Evolutionary conservation across 2,329 filamentous ascomycete species (phyloP).

Genomic region (Chaetomiaceae sp.): DNA sequence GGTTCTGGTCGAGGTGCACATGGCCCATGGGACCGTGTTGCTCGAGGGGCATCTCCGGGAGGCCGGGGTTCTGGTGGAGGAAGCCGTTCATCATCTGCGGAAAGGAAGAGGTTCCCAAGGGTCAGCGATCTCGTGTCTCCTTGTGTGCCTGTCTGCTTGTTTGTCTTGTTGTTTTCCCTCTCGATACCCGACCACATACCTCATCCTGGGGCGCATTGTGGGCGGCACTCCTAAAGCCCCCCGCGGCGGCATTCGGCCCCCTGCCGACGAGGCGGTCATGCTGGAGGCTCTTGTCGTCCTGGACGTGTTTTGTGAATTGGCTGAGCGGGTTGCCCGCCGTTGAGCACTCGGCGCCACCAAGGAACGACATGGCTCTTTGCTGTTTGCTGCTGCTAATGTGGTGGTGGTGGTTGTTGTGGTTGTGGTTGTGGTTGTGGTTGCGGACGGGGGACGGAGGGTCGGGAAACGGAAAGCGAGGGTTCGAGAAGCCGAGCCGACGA

Average conservation of each 20-base stretch:
- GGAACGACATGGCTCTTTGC: constrained; percentile 87
- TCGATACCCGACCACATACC: constrained; percentile 37
- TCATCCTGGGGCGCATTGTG: constrained; percentile 69
- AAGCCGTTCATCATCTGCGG: constrained; percentile 93
- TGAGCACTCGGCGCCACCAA: constrained; percentile 94
- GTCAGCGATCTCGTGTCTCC: no score
- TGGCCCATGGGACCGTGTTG: constrained; percentile 38
- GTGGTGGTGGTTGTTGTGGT: background rate
- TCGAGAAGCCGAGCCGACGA: background rate
- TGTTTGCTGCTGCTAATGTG: no score
- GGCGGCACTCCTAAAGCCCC: constrained; percentile 70
- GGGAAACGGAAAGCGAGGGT: background rate
- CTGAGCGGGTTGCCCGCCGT: constrained; percentile 92
- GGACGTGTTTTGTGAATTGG: constrained; percentile 95
- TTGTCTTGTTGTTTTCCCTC: background rate
- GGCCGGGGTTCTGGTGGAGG: constrained; percentile 67
- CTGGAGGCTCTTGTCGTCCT: constrained; percentile 93
- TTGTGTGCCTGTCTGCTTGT: no score
- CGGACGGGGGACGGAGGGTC: background rate
- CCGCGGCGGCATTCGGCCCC: constrained; percentile 64
- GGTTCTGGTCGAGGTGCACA: constrained; percentile 44
- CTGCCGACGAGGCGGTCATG: constrained; percentile 79
- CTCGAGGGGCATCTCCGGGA: constrained; percentile 51
- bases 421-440: background rate
- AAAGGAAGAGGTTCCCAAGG: no score